Evolutionary conservation across 1,139 yeast genomes (phyloP), one percentile per base, ranked within the genome.

Genomic region (Groenewaldozyma auringiensis): DNA sequence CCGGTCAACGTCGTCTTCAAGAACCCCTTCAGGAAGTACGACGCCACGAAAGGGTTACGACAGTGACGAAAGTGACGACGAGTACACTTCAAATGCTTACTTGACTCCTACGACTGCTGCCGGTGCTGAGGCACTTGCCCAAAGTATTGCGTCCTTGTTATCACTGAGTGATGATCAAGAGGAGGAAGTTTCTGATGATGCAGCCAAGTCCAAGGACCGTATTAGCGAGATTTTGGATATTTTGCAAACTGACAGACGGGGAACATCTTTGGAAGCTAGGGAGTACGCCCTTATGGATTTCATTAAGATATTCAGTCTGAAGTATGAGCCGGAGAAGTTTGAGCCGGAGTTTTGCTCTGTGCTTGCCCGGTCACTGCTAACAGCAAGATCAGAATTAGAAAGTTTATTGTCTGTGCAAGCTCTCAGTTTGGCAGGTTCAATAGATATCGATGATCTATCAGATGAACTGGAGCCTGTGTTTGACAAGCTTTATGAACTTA

Each of bases 321-420:
- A 61, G 47, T 64, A 61, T 44, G 68, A 61, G 42, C 69, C 69
- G 2, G 55, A 51, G 35, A 47, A 55, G 43, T 47, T 61, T 34
- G 50, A 52, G n/a, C 47, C 52, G 11, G 21, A 29, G 3, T 36
- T 50, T 13, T 43, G 47, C 38, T 43, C 39, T 16, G 25, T 47
- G 22, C 50, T 64, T 14, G 53, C 51, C 27, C 55, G 54, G 48
- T 56, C 67, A 4, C 56, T 53, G 41, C 22, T 51, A 36, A 50
- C 59, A 9, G 49, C 59, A n/a, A 59, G 66, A 21, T 54, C 64
- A 6, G 65, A 59, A 21, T 41, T 56, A 17, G 69, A 65, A 50
- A 50, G 56, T 8, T 42, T 56, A 35, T 54, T 62, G 21, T 56
- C 66, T 3, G 47, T 62, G 36, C 64, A 63, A 46, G 60, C 65